These are phyloP conservation scores for Arctium lappa DNA, from an alignment of 129 eudicot species.

Conservation along the genomic window DNA sequence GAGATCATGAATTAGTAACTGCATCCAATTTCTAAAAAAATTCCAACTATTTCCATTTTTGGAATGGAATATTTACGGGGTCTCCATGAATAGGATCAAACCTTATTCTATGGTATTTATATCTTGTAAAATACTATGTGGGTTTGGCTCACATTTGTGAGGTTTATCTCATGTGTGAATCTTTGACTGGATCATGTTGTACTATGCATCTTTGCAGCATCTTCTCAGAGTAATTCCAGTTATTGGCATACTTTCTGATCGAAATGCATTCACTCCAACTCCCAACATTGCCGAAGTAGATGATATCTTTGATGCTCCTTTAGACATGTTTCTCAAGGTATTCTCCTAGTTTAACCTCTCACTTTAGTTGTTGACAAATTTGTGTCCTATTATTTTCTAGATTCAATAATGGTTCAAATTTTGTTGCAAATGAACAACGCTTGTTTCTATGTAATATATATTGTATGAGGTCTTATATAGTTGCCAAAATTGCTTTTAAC, in stretches of 20 bases:
- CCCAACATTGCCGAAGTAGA: slow-evolving; percentile 82
- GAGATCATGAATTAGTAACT: no score
- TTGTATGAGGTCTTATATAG: no score
- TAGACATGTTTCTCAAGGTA: slow-evolving; percentile 95
- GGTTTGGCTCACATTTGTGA: background rate
- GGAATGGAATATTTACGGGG: no score
- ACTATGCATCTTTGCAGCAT: slow-evolving; percentile 63
- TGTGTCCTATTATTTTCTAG: background rate
- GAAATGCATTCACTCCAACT: slow-evolving; percentile 60
- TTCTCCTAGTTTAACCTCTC: background rate
- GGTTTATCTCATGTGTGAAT: no score
- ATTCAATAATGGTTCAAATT: background rate
- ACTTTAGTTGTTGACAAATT: background rate
- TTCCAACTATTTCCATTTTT: no score
- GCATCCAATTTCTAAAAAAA: no score
- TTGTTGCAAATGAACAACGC: background rate
- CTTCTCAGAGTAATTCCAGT: slow-evolving; percentile 86
- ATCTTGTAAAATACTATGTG: background rate
- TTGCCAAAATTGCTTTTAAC: no score
- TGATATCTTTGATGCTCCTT: slow-evolving; percentile 87
- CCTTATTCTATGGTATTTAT: background rate
- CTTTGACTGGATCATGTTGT: background rate
- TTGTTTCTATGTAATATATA: background rate
- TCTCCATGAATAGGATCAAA: no score
- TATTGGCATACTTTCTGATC: slow-evolving; percentile 72